Conservation (phyloP, 1,284 basidiomycete species). For the Vanrija sp. region DNA sequence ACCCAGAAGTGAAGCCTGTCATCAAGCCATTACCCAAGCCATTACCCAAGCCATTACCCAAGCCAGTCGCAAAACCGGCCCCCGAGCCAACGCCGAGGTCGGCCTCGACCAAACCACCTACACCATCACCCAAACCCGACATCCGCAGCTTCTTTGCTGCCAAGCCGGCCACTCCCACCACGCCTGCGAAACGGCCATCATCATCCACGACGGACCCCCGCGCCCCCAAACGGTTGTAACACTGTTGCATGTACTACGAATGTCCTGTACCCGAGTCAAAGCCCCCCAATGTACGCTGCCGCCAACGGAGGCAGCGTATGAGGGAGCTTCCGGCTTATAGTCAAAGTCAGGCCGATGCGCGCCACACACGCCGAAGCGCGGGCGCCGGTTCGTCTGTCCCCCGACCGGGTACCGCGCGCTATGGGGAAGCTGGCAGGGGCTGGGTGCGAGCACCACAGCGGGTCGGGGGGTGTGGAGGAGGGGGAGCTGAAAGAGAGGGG, state of each 20-base stretch:
- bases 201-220: too few relatives aligned
- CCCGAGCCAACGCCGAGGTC: too few relatives aligned
- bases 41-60: too few relatives aligned
- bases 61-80: too few relatives aligned
- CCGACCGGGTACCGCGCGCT: constrained; percentile 35
- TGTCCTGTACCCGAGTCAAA: constrained; percentile 46
- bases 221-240: too few relatives aligned
- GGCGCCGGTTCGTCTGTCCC: constrained; percentile 21
- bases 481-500: constrained; percentile 7
- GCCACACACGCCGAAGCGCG: neutral
- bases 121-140: too few relatives aligned
- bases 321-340: constrained; percentile 42
- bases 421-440: constrained; percentile 30
- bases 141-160: too few relatives aligned
- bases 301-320: constrained; percentile 21
- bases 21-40: too few relatives aligned
- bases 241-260: constrained; percentile 1
- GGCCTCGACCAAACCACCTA: too few relatives aligned
- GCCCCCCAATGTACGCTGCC: constrained; percentile 23
- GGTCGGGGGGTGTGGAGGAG: constrained; percentile 8
- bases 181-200: too few relatives aligned
- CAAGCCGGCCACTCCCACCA: too few relatives aligned
- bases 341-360: constrained; percentile 33
- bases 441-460: constrained; percentile 17
- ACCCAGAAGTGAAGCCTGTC: too few relatives aligned